Evolutionary conservation across 2,329 filamentous ascomycete species (phyloP), one percentile per base, ranked within the genome.

Genomic region (Aspergillus sp.): DNA sequence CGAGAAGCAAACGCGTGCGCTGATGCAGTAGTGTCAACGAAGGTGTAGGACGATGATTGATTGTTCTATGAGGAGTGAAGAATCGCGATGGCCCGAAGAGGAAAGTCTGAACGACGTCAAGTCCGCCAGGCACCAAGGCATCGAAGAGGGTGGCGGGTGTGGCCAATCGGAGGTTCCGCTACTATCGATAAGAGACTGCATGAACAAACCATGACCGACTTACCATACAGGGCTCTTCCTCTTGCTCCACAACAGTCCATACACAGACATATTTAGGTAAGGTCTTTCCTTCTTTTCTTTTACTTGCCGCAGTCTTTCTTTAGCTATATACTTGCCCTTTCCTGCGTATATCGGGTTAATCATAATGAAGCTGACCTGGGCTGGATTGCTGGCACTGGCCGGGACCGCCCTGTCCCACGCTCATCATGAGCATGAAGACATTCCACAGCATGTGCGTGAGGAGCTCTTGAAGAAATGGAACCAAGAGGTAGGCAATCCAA

Each of bases 381-480:
- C 66, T 44, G 64, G 60, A 50, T 58, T 73, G 53, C 66, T 75
- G 61, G 72, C 73, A n/a, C 64, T 73, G 51, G 64, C 69, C 53
- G 62, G 68, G n/a, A 66, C 68, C 2, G 72, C 66, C 17, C 55
- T 69, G 20, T 65, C 73, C 8, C 72, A 73, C 54, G 70, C 74
- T 17, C 77, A 79, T 61, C 74, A 76, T 54, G 70, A 77, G 39
- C 66, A 70, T 17, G 73, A 78, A 51, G 73, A 73, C 27, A 66
- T 76, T 20, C 69, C 74, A 3, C 70, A 73, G 53, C 71, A 75
- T 57, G 68, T 74, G 45, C 70, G 74, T 4, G 76, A 75, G 39
- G 77, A 79, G 57, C 61, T 80, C 49, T 67, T 79, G 49, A 71
- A 70, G 64, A 80, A 79, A 70, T 80, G 78, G 78, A 75, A 78